phyloP scores from a whole-genome alignment of 2,329 filamentous ascomycete species.

The Paraconiothyrium brasiliense region DNA sequence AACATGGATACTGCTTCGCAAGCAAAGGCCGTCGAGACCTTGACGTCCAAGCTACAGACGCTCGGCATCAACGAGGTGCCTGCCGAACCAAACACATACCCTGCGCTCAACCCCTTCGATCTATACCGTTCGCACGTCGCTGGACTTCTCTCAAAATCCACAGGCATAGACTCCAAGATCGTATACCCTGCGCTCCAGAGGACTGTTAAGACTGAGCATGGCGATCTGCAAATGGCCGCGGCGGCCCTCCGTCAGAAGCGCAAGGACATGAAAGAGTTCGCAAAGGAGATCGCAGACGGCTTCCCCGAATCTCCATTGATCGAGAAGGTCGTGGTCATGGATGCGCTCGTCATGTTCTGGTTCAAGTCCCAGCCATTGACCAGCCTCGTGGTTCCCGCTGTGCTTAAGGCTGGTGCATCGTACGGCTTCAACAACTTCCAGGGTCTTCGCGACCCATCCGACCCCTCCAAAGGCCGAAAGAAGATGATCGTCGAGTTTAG shows the following conservation, averaged over 20 bases:
- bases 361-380: slow-evolving; percentile 76
- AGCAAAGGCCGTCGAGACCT: slow-evolving; percentile 45
- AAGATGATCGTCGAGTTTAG: slow-evolving; percentile 82
- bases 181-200: slow-evolving; percentile 81
- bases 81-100: slow-evolving; percentile 59
- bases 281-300: slow-evolving; percentile 64
- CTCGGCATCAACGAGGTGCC: slow-evolving; percentile 52
- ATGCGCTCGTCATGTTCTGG: slow-evolving; percentile 80
- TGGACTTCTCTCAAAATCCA: slow-evolving; percentile 71
- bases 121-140: slow-evolving; percentile 82
- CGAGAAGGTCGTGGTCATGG: slow-evolving; percentile 72
- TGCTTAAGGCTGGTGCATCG: slow-evolving; percentile 67
- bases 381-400: slow-evolving; percentile 72
- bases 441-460: slow-evolving; percentile 68
- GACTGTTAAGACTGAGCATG: slow-evolving; percentile 82
- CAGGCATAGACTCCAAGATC: slow-evolving; percentile 73
- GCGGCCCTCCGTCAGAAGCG: slow-evolving; percentile 80
- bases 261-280: slow-evolving; percentile 67
- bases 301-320: slow-evolving; percentile 80
- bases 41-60: slow-evolving; percentile 47
- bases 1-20: slow-evolving; percentile 37
- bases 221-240: slow-evolving; percentile 80
- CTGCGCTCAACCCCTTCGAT: slow-evolving; percentile 78
- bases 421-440: slow-evolving; percentile 72
- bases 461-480: slow-evolving; percentile 70